Base-by-base conservation (phyloP, 2,329 filamentous ascomycete genomes). In the Scytalidium sp. region DNA sequence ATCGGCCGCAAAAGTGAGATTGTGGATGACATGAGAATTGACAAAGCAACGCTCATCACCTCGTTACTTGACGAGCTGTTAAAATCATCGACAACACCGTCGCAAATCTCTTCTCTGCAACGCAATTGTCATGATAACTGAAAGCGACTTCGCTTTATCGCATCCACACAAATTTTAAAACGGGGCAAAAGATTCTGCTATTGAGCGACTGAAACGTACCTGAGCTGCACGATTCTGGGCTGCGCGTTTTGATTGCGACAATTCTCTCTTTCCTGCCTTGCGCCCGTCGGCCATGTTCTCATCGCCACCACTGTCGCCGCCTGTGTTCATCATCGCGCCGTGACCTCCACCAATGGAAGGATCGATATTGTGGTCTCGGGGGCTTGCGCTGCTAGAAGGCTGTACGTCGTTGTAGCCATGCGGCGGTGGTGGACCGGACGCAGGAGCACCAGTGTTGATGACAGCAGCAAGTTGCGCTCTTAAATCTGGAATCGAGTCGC, bases 221-320 rank as follows among this genome's bases (percentile, higher is more conserved):
- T 99, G 94, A 47, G 94, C 94, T 60, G 93, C 94, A 67, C 94
- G 80, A 66, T 99, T 99, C 67, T 99, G 94, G 9, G 94, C 94
- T 22, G 94, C 94, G 58, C 94, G 87, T 75, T 97, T 99, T 32
- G 91, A 96, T 41, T 92, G 94, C 21, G 92, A 97, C 53, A 99
- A 74, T 71, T 97, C 93, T 47, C 94, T 82, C 70, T 96, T 96
- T 48, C 75, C 76, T 11, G 85, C 85, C 70, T 94, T 93, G 46
- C 85, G 79, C 55, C 84, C 81, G 55, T 88, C 64, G 13, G 55
- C 58, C 48, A 60, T 40, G 36, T 51, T 56, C 36, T 66, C 61
- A 45, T 64, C 63, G 43, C 57, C 62, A 50, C 62, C 62, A 40
- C 57, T 59, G 39, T 63, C 63, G 29, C 54, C 60, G 42, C 59